Evolutionary conservation across 139 green algal genomes (phyloP), one percentile per base, ranked within the genome.

Genomic region (Monoraphidium neglectum): DNA sequence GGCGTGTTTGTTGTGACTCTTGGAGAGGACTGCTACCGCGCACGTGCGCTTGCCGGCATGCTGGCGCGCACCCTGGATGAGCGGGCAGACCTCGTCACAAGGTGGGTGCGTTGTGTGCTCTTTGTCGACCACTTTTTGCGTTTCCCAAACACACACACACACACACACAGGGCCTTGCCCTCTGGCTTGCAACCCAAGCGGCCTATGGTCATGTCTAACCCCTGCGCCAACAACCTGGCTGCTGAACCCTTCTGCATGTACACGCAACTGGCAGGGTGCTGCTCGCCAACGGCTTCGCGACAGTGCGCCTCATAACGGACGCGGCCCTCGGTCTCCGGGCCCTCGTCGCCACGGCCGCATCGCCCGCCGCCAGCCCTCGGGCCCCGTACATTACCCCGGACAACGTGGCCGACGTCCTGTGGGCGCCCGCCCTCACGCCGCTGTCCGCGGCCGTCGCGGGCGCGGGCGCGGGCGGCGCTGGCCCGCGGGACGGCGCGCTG

Each of bases 101-200:
- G 43, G 43, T 67, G 76, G 18, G 26, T 61, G 35, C 21, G 78
- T 32, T 10, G 70, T 32, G 59, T 82, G 24, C 61, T 67, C 0
- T 82, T 76, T 75, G 62, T 53, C 26, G 28, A 3, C n/a, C 51
- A 82, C 60, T 82, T 32, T 32, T 82, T 72, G 4, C 67, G 4
- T 57, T 3, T 3, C 78, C 49, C 64, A 51, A 23, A 28, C 30
- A 21, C 23, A 77, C 21, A 46, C 78, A 35, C 15, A 71, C 12
- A 35, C 12, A 30, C 38, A 24, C 56, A 72, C 32, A 72, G 72
- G 30, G 24, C 12, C 16, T 24, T 76, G 46, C 69, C 5, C 16
- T 5, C 33, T 49, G 63, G n/a, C 64, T 51, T 78, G 47, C 37
- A 74, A 13, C 43, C 37, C 51, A 56, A 13, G 43, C 49, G 30